Conservation (phyloP, 2,329 filamentous ascomycete genomes). For the Thielaviopsis musarum region DNA sequence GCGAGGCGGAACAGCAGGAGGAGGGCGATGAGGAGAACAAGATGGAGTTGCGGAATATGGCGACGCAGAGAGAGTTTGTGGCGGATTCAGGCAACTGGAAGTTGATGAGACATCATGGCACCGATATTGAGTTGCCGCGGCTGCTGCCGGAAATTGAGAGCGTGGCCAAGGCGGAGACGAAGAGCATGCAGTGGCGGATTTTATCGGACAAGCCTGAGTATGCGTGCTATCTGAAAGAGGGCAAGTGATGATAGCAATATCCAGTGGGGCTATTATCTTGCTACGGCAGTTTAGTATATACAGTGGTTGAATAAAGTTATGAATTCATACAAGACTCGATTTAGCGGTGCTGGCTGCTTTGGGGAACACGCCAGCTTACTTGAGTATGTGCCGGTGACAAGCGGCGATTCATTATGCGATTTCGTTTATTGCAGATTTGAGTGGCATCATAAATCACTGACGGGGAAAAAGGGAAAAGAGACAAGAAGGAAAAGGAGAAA, state of each 20-base stretch:
- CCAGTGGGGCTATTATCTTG: no score
- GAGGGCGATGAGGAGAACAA: slow-evolving; percentile 15
- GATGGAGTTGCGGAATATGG: neutral
- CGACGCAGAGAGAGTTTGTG: neutral
- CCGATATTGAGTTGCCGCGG: neutral
- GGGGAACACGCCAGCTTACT: no score
- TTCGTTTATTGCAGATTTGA: neutral
- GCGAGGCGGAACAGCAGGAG: slow-evolving; percentile 16
- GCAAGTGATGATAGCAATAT: no score
- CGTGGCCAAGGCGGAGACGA: slow-evolving; percentile 13
- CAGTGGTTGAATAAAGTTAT: neutral
- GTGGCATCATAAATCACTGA: neutral
- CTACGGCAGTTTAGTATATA: no score
- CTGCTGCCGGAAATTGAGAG: neutral
- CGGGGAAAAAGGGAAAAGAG: neutral
- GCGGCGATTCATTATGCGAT: no score
- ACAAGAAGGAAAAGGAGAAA: neutral
- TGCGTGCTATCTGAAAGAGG: neutral
- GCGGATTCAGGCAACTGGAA: neutral
- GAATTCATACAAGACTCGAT: neutral
- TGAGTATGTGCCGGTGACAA: no score
- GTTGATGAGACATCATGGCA: neutral
- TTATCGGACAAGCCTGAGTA: neutral
- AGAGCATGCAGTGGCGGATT: neutral
- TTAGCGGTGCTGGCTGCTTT: no score